These are phyloP conservation scores for Uromyces viciae-fabae DNA, from an alignment of 1,284 basidiomycete genomes.

Conservation along the genomic window DNA sequence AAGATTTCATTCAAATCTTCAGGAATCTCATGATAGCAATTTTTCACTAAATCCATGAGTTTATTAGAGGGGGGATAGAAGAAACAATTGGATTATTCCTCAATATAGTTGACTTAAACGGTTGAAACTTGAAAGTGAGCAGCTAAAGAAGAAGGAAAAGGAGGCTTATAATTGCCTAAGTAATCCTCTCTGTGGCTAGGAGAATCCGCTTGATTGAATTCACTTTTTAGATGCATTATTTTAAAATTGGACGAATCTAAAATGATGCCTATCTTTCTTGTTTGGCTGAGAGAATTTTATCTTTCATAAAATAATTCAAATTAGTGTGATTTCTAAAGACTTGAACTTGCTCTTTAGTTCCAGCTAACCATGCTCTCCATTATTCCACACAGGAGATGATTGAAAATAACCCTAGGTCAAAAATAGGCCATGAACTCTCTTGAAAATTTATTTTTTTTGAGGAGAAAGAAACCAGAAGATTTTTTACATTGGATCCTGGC, in stretches of 20 bases:
- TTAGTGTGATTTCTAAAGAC: conserved; percentile 12
- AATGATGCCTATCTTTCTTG: not conserved
- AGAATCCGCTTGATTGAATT: not conserved
- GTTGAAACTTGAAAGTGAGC: not conserved
- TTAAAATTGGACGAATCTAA: not conserved
- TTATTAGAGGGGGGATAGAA: not conserved
- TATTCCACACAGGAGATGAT: not conserved
- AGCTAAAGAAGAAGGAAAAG: not conserved
- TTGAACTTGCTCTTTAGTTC: not conserved
- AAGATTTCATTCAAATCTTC: too few relatives aligned
- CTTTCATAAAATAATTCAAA: not conserved
- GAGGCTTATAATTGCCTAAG: not conserved
- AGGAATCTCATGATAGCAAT: not conserved
- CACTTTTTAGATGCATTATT: not conserved
- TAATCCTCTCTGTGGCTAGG: not conserved
- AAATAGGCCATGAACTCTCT: not conserved
- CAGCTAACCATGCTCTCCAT: not conserved
- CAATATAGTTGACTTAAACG: not conserved
- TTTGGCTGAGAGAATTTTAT: not conserved
- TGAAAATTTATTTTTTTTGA: not conserved
- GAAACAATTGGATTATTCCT: too few relatives aligned
- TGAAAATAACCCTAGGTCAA: conserved; percentile 8
- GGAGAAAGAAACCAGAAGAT: conserved; percentile 1
- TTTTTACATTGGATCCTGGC: too few relatives aligned
- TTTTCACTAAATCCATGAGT: too few relatives aligned